Conservation (phyloP, 129 eudicot species). For the Flaveria linearis region DNA sequence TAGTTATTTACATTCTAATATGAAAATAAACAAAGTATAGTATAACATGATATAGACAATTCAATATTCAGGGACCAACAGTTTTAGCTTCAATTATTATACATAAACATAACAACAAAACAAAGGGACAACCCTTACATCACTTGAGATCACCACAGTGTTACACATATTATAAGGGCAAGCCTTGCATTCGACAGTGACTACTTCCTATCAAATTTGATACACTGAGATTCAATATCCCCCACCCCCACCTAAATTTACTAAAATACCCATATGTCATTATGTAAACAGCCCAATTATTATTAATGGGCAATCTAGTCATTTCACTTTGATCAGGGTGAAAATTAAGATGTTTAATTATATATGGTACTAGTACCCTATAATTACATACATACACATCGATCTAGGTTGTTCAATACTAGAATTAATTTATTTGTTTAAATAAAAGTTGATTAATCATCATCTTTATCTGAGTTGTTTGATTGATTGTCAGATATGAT, state of each 20-base stretch:
- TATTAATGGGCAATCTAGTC: conserved; percentile 26
- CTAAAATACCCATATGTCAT: conserved; percentile 30
- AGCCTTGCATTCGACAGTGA: conserved; percentile 30
- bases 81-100: conserved; percentile 38
- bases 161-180: conserved; percentile 19
- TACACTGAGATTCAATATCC: conserved; percentile 45
- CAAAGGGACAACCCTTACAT: conserved; percentile 29
- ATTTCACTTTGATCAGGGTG: conserved; percentile 16
- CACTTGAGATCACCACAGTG: conserved; percentile 27
- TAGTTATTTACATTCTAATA: conserved; percentile 13
- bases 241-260: conserved; percentile 31
- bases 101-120: conserved; percentile 31
- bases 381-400: conserved; percentile 2
- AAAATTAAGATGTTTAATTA: conserved; percentile 21
- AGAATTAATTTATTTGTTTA: conserved; percentile 2
- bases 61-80: conserved; percentile 26
- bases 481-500: conserved; percentile 54
- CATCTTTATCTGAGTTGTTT: conserved; percentile 44
- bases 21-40: conserved; percentile 6
- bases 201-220: conserved; percentile 38
- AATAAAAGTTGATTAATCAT: conserved; percentile 7
- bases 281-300: conserved; percentile 15
- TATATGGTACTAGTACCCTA: conserved; percentile 4
- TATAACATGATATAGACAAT: conserved; percentile 27
- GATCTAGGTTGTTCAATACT: not conserved